Percentiles rank a stretch among this genome's conserved stretches.
Evolutionary conservation across 2,329 filamentous ascomycete species (phyloP).

Genomic region (Diplodia corticola): DNA sequence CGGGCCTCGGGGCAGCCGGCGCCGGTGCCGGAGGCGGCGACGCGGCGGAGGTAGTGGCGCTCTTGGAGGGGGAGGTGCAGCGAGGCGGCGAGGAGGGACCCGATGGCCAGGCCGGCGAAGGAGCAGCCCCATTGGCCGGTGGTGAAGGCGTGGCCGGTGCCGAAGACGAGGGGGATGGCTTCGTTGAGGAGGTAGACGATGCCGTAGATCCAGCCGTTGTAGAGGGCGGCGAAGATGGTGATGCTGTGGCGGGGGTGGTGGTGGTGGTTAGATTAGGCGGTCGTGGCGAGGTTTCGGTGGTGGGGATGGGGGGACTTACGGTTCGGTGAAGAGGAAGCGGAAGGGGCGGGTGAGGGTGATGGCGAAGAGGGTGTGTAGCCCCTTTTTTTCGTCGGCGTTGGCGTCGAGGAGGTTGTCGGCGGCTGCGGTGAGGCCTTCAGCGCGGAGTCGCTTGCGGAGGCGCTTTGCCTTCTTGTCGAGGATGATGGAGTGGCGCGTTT

Average conservation of each 20-base stretch:
- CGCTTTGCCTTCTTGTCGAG: conserved; percentile 47
- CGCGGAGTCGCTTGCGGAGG: conserved; percentile 50
- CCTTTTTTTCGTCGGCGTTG: conserved; percentile 18
- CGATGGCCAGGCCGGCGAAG: conserved; percentile 31
- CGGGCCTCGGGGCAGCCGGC: conserved; percentile 32
- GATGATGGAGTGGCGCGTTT: conserved; percentile 34
- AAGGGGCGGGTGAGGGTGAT: conserved; percentile 27
- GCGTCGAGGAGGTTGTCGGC: conserved; percentile 15
- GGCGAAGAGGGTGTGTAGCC: conserved; percentile 25
- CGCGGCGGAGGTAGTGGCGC: conserved; percentile 27
- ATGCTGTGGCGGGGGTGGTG: conserved; percentile 3
- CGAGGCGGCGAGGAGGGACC: conserved; percentile 26
- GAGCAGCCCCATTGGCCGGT: conserved; percentile 27
- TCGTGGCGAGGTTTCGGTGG: too few species aligned
- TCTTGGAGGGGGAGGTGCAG: conserved; percentile 26
- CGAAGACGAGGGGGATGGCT: conserved; percentile 27
- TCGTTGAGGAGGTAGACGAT: conserved; percentile 28
- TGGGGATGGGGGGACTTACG: background rate
- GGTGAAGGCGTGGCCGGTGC: conserved; percentile 26
- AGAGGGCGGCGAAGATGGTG: conserved; percentile 25
- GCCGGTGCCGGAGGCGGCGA: conserved; percentile 27
- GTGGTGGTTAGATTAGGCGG: background rate
- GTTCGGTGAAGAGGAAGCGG: conserved; percentile 27
- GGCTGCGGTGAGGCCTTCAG: conserved; percentile 5
- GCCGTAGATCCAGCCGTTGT: conserved; percentile 28